Evolutionary conservation across 768 basidiomycete genomes (phyloP), one percentile per base, ranked within the genome.

Genomic region (Lactifluus rugatus): DNA sequence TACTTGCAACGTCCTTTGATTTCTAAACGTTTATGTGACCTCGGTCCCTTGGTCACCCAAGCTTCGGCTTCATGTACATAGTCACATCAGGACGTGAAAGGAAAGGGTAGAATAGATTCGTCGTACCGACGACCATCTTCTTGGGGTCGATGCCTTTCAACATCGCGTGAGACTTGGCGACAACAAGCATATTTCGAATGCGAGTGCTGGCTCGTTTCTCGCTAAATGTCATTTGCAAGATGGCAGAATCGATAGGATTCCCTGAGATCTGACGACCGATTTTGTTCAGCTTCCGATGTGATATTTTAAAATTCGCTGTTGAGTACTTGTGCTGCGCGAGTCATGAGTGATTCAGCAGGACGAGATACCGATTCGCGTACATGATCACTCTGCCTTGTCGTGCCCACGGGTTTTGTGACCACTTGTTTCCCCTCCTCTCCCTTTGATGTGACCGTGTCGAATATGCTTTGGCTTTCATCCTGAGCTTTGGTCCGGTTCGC

Each of bases 171-270:
- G 93, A 83, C 67, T 89, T 87, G 2, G 93, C 93, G 1, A 88
- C 81, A 13, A 82, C 83, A 46, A 98, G 78, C 81, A 92, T 92
- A 64, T 85, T 89, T 79, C 91, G 85, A 58, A 99, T 82, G 60
- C 91, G 84, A 48, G 76, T 78, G 62, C 90, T 85, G 14, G 88
- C 91, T 23, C 91, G 81, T 73, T 99, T 99, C 70, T 94, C 87
- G 62, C 88, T 91, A 71, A 96, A 97, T 69, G 88, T 81, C 90
- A 98, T 94, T 66, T 99, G 95, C 57, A 97, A 75, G 68, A 99
- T 95, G 36, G 95, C 95, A 64, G 86, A 83, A 73, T 97, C 94
- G 59, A 97, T 86, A 17, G 94, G 93, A 65, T 92, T 87, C 19
- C 90, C 88, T 2, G 89, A 79, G 62, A 99, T 88, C 70, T 96